phyloP scores from a whole-genome alignment of 129 eudicot genomes.

The carrot (Daucus carota) region DH1_v3.0 NC_030389.2:11883001-11883500 shows the following conservation, averaged over 20 bases:
- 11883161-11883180: neutral
- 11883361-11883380: neutral
- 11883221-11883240: neutral
- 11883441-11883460: neutral
- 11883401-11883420: neutral
- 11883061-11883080: too few relatives aligned
- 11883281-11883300: neutral
- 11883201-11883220: neutral
- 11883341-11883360: neutral
- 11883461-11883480: neutral
- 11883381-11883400: neutral
- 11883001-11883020: too few relatives aligned
- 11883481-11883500: neutral
- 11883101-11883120: neutral
- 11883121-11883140: neutral
- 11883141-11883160: neutral
- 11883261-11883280: neutral
- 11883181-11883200: neutral
- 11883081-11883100: too few relatives aligned
- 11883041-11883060: too few relatives aligned
- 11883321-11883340: neutral
- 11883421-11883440: neutral
- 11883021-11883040: too few relatives aligned
- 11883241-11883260: neutral
- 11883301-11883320: neutral